Base-by-base conservation (phyloP, 345 rosid genomes). In the Heritiera littoralis region DNA sequence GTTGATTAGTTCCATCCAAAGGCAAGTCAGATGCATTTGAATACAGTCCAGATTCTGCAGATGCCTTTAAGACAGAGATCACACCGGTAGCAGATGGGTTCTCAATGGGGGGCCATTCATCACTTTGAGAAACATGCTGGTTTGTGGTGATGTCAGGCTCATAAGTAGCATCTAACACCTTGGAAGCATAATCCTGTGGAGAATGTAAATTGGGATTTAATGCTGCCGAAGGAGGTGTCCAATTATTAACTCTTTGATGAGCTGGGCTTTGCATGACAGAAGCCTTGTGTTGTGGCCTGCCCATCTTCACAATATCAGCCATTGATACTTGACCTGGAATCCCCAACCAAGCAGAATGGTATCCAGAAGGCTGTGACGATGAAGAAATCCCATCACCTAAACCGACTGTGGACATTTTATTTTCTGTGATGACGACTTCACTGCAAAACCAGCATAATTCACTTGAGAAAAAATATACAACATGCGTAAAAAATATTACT, bases 221-320 rank as follows among this genome's bases (percentile, higher is more conserved):
- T 67, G 74, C 79, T 5, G 77, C 79, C 11, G 78, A 66, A 68
- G 85, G 81, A 58, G 86, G 80, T 54, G 76, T 79, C 67, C 48
- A 83, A 82, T 79, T 83, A 79, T 84, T 78, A 75, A 71, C 80
- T 65, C 65, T 76, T 32, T 79, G 86, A 59, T 78, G 80, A 75
- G 91, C 76, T 48, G 60, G 52, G 67, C 76, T 84, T 61, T 75
- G 74, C 77, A 79, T 8, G 14, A 38, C 56, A 66, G 89, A 77
- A 76, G 86, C 79, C 87, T 89, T 92, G 83, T 81, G 85, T 58
- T 89, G 93, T 30, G 97, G 98, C 90, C 87, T 88, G 79, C 99
- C 98, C 99, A 89, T 92, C 89, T 93, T 96, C 82, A 96, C 99
- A 83, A 97, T 88, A 81, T 94, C 98, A 76, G 98, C 98, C 99